These are phyloP conservation scores for Lophium mytilinum DNA, from an alignment of 495 filamentous ascomycete genomes.

Conservation along the genomic window DNA sequence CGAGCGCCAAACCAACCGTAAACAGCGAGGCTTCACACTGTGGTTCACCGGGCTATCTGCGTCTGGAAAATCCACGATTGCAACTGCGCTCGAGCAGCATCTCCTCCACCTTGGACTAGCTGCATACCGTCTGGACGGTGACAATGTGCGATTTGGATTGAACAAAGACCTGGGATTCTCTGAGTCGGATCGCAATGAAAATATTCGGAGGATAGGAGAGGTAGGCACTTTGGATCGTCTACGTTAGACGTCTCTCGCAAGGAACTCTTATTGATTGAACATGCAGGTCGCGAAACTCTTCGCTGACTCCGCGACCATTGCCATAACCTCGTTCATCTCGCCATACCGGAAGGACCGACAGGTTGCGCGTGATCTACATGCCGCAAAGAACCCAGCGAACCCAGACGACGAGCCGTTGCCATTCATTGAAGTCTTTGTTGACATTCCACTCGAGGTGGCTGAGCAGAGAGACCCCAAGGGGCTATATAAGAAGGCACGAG, in stretches of 20 bases:
- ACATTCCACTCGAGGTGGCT: constrained; percentile 81
- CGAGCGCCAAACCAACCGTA: constrained; percentile 72
- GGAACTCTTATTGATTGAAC: background rate
- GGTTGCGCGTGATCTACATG: constrained; percentile 71
- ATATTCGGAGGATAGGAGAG: constrained; percentile 92
- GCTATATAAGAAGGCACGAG: constrained; percentile 90
- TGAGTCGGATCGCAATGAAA: constrained; percentile 89
- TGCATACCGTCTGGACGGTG: constrained; percentile 91
- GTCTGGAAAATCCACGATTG: constrained; percentile 92
- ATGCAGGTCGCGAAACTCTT: constrained; percentile 85
- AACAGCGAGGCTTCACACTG: constrained; percentile 85
- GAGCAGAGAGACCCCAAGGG: constrained; percentile 95
- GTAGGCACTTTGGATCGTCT: constrained; percentile 30
- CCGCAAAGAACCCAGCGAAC: constrained; percentile 36
- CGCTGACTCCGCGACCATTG: constrained; percentile 77
- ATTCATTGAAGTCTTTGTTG: constrained; percentile 89
- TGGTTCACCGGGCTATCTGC: constrained; percentile 97
- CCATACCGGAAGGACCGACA: constrained; percentile 82
- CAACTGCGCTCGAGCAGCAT: constrained; percentile 91
- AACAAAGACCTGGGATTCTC: constrained; percentile 96
- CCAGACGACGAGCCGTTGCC: constrained; percentile 54
- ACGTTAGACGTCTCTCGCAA: background rate
- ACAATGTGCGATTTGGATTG: constrained; percentile 96
- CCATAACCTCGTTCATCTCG: constrained; percentile 94
- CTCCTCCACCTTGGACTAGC: constrained; percentile 73